Percentiles rank a stretch among this genome's conserved stretches.
phyloP scores from a whole-genome alignment of 768 basidiomycete species.

The Multifurca ochricompacta region DNA sequence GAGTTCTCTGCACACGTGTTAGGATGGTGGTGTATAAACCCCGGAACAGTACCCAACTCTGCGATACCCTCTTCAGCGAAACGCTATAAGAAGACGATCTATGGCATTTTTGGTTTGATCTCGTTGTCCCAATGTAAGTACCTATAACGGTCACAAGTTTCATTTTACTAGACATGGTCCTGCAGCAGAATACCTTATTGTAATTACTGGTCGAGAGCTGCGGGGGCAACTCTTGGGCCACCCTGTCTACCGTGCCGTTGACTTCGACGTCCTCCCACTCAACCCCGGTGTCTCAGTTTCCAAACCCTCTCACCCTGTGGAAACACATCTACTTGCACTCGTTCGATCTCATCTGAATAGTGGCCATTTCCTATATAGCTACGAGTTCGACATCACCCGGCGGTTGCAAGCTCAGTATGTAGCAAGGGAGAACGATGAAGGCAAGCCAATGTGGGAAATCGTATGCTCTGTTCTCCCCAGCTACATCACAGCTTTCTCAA shows the following conservation, averaged over 20 bases:
- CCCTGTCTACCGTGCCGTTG: conserved; percentile 81
- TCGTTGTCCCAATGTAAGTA: conserved; percentile 65
- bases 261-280: conserved; percentile 87
- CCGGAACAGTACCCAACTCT: conserved; percentile 14
- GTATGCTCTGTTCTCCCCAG: conserved; percentile 36
- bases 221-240: conserved; percentile 75
- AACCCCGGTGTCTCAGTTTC: conserved; percentile 59
- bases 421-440: conserved; percentile 40
- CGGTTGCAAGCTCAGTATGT: conserved; percentile 78
- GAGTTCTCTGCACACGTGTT: conserved; percentile 22
- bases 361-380: conserved; percentile 86
- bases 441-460: conserved; percentile 66
- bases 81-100: conserved; percentile 56
- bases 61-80: conserved; percentile 44
- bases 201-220: conserved; percentile 76
- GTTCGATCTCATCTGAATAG: conserved; percentile 75
- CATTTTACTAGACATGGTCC: neutral
- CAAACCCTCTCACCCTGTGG: conserved; percentile 73
- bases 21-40: conserved; percentile 2
- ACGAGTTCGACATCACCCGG: conserved; percentile 84
- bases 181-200: conserved; percentile 87
- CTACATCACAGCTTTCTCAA: neutral
- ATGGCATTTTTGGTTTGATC: conserved; percentile 70
- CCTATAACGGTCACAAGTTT: neutral
- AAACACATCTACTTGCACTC: conserved; percentile 79